Evolutionary conservation across 768 basidiomycete genomes (phyloP).

Genomic region (Macrolepiota fuliginosa): DNA sequence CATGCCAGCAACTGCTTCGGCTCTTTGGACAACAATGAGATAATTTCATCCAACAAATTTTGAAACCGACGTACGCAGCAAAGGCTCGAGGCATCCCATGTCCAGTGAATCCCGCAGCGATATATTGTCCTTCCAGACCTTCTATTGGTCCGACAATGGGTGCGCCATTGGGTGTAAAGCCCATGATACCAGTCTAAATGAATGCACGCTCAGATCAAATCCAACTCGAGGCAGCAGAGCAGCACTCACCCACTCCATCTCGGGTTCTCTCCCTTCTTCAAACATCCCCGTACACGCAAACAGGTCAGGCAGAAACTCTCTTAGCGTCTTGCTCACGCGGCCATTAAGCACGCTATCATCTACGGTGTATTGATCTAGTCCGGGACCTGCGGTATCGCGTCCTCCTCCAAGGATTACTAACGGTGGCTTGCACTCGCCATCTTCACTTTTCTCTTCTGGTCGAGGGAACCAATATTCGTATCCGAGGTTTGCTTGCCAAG

Average conservation of each 20-base stretch:
- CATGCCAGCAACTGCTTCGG: slow-evolving; percentile 61
- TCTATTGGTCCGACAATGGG: slow-evolving; percentile 55
- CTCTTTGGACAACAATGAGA: slow-evolving; percentile 33
- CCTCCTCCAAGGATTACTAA: slow-evolving; percentile 75
- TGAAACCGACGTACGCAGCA: slow-evolving; percentile 50
- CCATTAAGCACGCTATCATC: slow-evolving; percentile 59
- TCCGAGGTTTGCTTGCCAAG: slow-evolving; percentile 51
- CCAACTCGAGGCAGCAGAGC: not conserved
- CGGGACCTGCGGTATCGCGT: slow-evolving; percentile 40
- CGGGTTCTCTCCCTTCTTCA: slow-evolving; percentile 46
- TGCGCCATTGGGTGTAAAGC: slow-evolving; percentile 55
- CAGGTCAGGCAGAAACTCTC: slow-evolving; percentile 56
- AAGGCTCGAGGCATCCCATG: slow-evolving; percentile 82
- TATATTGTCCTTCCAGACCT: slow-evolving; percentile 57
- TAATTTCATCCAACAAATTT: not conserved
- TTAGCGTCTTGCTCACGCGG: slow-evolving; percentile 44
- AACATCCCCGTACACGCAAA: slow-evolving; percentile 49
- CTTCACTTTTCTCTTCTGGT: slow-evolving; percentile 24
- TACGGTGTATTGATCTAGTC: slow-evolving; percentile 46
- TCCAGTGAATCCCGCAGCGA: slow-evolving; percentile 71
- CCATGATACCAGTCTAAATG: slow-evolving; percentile 80
- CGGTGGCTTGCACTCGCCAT: slow-evolving; percentile 34
- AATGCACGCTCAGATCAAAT: not conserved
- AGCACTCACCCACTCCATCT: slow-evolving; percentile 76
- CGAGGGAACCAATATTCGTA: slow-evolving; percentile 87